Evolutionary conservation across 2,329 filamentous ascomycete genomes (phyloP), one percentile per base, ranked within the genome.

Genomic region (Fusarium nematophilum): DNA sequence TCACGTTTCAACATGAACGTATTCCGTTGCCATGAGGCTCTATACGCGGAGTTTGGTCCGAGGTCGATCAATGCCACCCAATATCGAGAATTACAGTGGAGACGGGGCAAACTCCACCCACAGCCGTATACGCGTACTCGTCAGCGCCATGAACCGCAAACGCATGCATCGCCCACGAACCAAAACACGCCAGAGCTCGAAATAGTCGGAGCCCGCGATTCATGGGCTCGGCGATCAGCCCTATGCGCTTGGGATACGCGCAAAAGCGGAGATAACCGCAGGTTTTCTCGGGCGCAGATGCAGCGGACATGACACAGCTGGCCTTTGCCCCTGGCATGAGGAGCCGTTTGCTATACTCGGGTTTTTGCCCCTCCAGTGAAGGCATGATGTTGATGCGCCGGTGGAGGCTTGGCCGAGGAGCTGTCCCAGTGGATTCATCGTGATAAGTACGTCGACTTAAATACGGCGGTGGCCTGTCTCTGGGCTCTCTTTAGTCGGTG

Each of bases 121-220:
- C 23, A 11, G 9, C 11, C 15, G 6, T 46, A 63, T 63, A 57
- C 60, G 60, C 60, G 60, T 57, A 63, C 60, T 48, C 48, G 25
- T n/a, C 23, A 31, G 13, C 14, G 29, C 25, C 15, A 14, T 21
- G 21, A 21, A 21, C 6, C 6, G 21, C 21, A 21, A 21, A 21
- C 21, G 21, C 4, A 21, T n/a, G n/a, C n/a, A n/a, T n/a, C n/a
- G n/a, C n/a, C 15, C 30, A 46, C 27, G 18, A 45, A 15, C 18
- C 29, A 17, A 33, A 26, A n/a, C 31, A 18, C 31, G 31, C 33
- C 45, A 17, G 31, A 33, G 18, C 46, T 40, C 18, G 21, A 42
- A 42, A 33, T 34, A 42, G 36, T 30, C 21, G 7, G 11, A 25
- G 33, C 18, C 26, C 34, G 7, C 23, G 33, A 29, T 38, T 48